Evolutionary conservation across 495 filamentous ascomycete species (phyloP).

Genomic region (Penicillium simplicissimum): DNA sequence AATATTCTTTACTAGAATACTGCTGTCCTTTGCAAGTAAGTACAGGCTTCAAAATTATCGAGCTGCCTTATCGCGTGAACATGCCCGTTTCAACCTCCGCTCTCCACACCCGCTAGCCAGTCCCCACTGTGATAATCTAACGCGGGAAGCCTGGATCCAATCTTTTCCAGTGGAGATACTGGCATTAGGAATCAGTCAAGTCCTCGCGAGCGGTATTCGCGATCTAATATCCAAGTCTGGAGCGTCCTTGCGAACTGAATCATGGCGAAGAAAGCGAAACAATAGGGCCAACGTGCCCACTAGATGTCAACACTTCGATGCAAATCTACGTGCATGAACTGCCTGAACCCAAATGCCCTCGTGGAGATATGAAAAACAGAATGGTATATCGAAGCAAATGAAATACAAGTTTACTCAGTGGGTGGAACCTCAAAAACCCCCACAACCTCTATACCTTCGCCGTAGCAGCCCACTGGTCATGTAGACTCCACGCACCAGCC

Average conservation of each 20-base stretch:
- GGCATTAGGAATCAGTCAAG: neutral
- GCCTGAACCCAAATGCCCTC: neutral
- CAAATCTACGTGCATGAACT: neutral
- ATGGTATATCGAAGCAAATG: constrained; percentile 14
- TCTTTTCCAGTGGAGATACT: neutral
- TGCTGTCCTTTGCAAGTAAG: too few relatives aligned
- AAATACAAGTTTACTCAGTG: neutral
- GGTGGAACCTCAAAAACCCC: neutral
- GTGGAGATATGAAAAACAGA: constrained; percentile 7
- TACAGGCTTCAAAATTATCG: neutral
- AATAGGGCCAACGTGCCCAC: too few relatives aligned
- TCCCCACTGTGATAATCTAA: constrained; percentile 8
- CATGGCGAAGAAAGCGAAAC: too few relatives aligned
- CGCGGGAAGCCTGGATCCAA: constrained; percentile 14
- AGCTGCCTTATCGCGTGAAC: constrained; percentile 13
- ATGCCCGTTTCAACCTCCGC: constrained; percentile 21
- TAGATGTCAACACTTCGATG: too few relatives aligned
- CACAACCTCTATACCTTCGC: constrained; percentile 19
- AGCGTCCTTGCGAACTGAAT: too few relatives aligned
- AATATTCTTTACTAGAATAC: too few relatives aligned
- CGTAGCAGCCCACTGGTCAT: constrained; percentile 41
- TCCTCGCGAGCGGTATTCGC: constrained; percentile 12
- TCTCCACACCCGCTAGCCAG: constrained; percentile 20
- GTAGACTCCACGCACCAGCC: constrained; percentile 46
- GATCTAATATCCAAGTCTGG: constrained; percentile 1